Percentiles rank a stretch among this genome's conserved stretches.
These are phyloP conservation scores for Fusarium avenaceum DNA, from an alignment of 2,329 filamentous ascomycete species.

Conservation along the genomic window DNA sequence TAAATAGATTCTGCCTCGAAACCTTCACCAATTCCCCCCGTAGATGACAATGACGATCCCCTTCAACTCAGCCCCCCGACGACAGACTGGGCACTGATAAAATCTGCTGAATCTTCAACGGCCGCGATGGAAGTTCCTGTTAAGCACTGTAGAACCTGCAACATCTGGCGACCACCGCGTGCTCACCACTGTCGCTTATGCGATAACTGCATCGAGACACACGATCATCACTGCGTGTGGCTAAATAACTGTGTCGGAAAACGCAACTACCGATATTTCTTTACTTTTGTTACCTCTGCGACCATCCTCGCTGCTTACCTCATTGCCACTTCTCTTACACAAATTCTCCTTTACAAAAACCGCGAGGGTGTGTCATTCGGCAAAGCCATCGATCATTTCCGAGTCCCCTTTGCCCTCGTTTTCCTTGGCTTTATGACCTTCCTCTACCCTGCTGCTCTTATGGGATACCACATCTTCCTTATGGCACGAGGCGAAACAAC, in stretches of 20 bases:
- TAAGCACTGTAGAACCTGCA: constrained; percentile 98
- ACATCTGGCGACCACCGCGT: constrained; percentile 95
- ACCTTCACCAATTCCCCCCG: constrained; percentile 88
- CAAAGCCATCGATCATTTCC: constrained; percentile 75
- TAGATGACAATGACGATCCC: constrained; percentile 82
- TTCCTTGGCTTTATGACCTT: constrained; percentile 83
- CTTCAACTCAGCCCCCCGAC: constrained; percentile 84
- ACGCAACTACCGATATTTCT: constrained; percentile 98
- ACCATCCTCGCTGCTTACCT: constrained; percentile 83
- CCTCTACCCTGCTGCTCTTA: constrained; percentile 85
- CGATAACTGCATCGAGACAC: constrained; percentile 96
- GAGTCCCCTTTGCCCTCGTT: constrained; percentile 88
- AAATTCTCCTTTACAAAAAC: constrained; percentile 79
- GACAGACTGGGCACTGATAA: constrained; percentile 94
- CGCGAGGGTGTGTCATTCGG: constrained; percentile 76
- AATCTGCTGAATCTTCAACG: constrained; percentile 78
- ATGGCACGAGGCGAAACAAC: constrained; percentile 94
- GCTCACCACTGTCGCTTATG: constrained; percentile 97
- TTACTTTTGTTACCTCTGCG: constrained; percentile 86
- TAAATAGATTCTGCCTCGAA: constrained; percentile 87
- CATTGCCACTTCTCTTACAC: constrained; percentile 81
- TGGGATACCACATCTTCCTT: constrained; percentile 91
- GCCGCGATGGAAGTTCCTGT: constrained; percentile 98
- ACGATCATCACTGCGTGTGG: constrained; percentile 99
- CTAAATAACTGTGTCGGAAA: constrained; percentile 98